Percentiles rank a stretch among this genome's conserved stretches.
These are phyloP conservation scores for Cercospora brassicicola DNA, from an alignment of 2,329 filamentous ascomycete species.

Conservation along the genomic window DNA sequence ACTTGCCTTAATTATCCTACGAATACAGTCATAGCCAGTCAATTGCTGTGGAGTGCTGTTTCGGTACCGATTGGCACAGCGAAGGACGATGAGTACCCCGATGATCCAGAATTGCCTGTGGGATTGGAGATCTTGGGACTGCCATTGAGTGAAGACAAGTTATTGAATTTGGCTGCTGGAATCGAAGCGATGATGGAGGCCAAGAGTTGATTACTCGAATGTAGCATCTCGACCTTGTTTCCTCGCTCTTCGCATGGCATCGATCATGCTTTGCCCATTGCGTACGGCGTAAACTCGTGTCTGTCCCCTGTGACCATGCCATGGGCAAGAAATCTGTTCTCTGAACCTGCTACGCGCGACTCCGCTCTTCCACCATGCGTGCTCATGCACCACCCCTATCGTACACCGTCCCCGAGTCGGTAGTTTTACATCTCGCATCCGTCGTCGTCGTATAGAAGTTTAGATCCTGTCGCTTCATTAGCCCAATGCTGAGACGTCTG, in stretches of 20 bases:
- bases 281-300: neutral
- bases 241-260: neutral
- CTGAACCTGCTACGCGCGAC: neutral
- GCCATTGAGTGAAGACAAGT: constrained; percentile 26
- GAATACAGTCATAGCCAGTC: constrained; percentile 42
- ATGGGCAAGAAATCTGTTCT: neutral
- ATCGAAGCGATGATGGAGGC: constrained; percentile 19
- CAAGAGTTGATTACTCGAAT: constrained; percentile 1
- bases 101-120: constrained; percentile 29
- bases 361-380: neutral
- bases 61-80: constrained; percentile 36
- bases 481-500: neutral
- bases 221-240: neutral
- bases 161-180: constrained; percentile 27
- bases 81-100: constrained; percentile 27
- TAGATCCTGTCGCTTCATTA: constrained; percentile 11
- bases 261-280: neutral
- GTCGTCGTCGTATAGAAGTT: neutral
- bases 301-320: neutral
- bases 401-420: constrained; percentile 3
- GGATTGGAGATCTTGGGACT: constrained; percentile 31
- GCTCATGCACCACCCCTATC: neutral
- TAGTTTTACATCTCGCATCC: constrained; percentile 11
- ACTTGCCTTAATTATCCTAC: constrained; percentile 35
- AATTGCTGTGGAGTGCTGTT: constrained; percentile 39